Evolutionary conservation across 2,329 filamentous ascomycete species (phyloP), one percentile per base, ranked within the genome.

Genomic region (Emmonsiellopsis sp.): DNA sequence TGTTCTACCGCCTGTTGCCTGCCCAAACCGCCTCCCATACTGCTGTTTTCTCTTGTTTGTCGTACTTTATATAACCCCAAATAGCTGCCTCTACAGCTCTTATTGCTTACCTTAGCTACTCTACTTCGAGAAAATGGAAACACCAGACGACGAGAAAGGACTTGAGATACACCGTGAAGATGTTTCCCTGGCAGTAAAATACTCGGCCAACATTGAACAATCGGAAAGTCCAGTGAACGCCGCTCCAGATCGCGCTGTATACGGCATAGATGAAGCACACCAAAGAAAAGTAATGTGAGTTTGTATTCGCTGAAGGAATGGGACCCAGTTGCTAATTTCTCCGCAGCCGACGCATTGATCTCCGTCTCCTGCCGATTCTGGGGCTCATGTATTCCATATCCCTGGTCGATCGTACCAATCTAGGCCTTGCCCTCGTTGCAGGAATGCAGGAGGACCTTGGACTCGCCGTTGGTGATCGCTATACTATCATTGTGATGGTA

Each of bases 301-400:
- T 27, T 44, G 4, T 17, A 44, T 44, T 14, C 9, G 5, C 14
- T 17, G 11, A 11, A 11, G 14, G 37, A 14, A 40, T 14, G 11
- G 21, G 8, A 9, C 7, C 9, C n/a, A 44, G 14, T 27, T 44
- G 21, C n/a, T 44, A 8, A 17, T 44, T 13, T 44, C 21, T 44
- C 21, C 14, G 4, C 42, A 44, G 42, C 42, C 42, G 42, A 36
- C 52, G 58, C 4, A 58, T 70, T 14, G 71, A 73, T 56, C 54
- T 64, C 44, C 65, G 70, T 21, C 63, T 73, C 1, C 66, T 74
- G 10, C 69, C 70, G 4, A 70, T 70, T 8, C 62, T 73, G 2
- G 68, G 68, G 3, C 59, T 66, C 45, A 66, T 72, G 58, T 72
- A 72, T 56, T 68, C 65, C 7, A 65, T 72, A 27, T 64, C 67